Conservation (phyloP, 345 rosid genomes). For the Viola odorata region DNA sequence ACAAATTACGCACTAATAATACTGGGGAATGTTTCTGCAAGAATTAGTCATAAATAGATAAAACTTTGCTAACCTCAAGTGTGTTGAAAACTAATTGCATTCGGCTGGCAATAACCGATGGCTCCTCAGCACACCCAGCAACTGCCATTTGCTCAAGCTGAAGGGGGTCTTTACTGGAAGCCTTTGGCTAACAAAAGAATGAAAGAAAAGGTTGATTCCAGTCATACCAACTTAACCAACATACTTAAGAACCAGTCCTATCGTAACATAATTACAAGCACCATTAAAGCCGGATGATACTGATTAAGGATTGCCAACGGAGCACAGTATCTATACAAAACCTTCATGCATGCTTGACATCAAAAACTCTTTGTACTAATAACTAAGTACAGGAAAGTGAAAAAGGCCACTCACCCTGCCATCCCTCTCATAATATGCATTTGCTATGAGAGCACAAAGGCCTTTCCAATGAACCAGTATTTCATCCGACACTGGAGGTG, state of each 20-base stretch:
- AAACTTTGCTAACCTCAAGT: conserved; percentile 56
- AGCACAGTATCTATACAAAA: neutral
- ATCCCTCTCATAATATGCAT: conserved; percentile 82
- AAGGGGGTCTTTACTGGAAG: conserved; percentile 93
- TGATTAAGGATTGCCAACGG: neutral
- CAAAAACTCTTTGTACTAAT: neutral
- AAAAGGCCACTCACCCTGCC: conserved; percentile 72
- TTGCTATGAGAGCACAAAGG: conserved; percentile 84
- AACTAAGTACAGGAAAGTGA: neutral
- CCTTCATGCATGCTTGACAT: neutral
- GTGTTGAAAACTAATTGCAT: conserved; percentile 86
- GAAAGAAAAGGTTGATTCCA: neutral
- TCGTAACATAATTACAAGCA: neutral
- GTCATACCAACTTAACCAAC: neutral
- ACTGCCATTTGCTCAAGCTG: conserved; percentile 95
- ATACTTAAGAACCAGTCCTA: neutral
- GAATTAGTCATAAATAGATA: neutral
- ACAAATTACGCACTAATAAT: neutral
- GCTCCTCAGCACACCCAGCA: conserved; percentile 67
- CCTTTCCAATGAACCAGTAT: conserved; percentile 69
- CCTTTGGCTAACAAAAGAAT: conserved; percentile 34
- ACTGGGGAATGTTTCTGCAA: neutral
- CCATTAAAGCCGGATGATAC: neutral
- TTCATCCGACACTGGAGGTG: conserved; percentile 60
- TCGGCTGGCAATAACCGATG: conserved; percentile 82